Percentiles rank a stretch among this genome's conserved stretches.
These are phyloP conservation scores for Metschnikowia kunwiensis DNA, from an alignment of 805 yeast species.

Conservation along the genomic window DNA sequence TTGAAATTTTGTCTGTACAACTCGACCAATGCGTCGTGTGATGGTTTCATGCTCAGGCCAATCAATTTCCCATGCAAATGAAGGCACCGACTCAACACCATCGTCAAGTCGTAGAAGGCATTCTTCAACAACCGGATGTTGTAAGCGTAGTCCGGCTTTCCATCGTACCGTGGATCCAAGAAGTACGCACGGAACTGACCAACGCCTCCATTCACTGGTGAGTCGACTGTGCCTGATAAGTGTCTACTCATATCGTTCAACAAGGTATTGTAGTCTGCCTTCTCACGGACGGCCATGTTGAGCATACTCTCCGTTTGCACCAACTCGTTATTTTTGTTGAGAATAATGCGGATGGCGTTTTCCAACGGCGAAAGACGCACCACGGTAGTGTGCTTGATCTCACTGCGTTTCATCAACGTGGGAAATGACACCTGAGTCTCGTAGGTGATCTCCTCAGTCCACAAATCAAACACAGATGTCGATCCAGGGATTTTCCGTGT, in stretches of 20 bases:
- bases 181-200: slow-evolving; percentile 76
- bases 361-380: slow-evolving; percentile 76
- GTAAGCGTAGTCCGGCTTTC: slow-evolving; percentile 29
- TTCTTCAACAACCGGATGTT: slow-evolving; percentile 37
- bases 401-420: slow-evolving; percentile 81
- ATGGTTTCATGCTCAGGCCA: slow-evolving; percentile 50
- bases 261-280: slow-evolving; percentile 44
- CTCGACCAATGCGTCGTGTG: slow-evolving; percentile 65
- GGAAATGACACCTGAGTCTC: slow-evolving; percentile 79
- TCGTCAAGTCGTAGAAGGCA: slow-evolving; percentile 67
- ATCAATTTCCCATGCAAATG: slow-evolving; percentile 65
- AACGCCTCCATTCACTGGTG: slow-evolving; percentile 92
- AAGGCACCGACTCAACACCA: slow-evolving; percentile 63
- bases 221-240: slow-evolving; percentile 80
- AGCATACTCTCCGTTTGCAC: slow-evolving; percentile 63
- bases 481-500: slow-evolving; percentile 73
- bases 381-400: slow-evolving; percentile 48
- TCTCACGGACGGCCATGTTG: slow-evolving; percentile 49
- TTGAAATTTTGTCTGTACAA: slow-evolving; percentile 66
- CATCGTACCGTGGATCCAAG: slow-evolving; percentile 35
- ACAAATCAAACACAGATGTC: slow-evolving; percentile 65
- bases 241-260: slow-evolving; percentile 68
- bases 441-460: slow-evolving; percentile 86
- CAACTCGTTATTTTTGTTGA: slow-evolving; percentile 68
- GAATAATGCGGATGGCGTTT: slow-evolving; percentile 69